phyloP scores from a whole-genome alignment of 805 yeast genomes.

The Candida dajiaensis region DNA sequence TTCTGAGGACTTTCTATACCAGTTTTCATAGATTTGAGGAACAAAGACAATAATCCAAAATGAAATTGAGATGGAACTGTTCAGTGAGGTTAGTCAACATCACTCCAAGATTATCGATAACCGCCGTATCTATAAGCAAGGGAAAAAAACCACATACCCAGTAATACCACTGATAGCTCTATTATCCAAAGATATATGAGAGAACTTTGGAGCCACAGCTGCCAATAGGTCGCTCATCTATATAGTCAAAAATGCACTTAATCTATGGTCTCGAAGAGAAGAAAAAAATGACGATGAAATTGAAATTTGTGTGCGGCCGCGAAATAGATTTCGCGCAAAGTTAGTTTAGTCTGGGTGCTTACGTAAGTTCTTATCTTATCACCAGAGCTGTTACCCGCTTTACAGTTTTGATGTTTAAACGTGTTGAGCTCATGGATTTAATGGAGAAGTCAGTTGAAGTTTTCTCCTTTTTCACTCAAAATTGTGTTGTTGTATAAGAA shows the following conservation, averaged over 20 bases:
- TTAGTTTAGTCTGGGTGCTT: neutral
- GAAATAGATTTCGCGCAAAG: neutral
- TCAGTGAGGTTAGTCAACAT: neutral
- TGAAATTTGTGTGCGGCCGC: neutral
- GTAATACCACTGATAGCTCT: conserved; percentile 25
- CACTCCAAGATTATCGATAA: neutral
- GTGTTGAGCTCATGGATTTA: neutral
- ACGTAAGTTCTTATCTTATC: neutral
- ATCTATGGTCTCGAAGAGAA: neutral
- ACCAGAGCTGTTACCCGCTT: neutral
- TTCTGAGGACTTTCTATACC: conserved; percentile 77
- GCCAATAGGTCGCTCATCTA: neutral
- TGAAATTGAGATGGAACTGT: conserved; percentile 75
- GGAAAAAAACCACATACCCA: conserved; percentile 9
- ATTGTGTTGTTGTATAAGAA: too few species aligned
- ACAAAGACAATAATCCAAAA: conserved; percentile 98
- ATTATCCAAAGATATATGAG: conserved; percentile 20
- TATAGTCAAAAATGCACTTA: neutral
- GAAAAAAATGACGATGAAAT: neutral
- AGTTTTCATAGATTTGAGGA: conserved; percentile 93
- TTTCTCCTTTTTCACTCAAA: neutral
- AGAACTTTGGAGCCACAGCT: conserved; percentile 1
- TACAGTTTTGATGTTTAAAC: neutral
- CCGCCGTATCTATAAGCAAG: neutral
- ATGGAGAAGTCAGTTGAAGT: neutral